phyloP scores from a whole-genome alignment of 257 asterid genomes.

The Petunia axillaris region DNA sequence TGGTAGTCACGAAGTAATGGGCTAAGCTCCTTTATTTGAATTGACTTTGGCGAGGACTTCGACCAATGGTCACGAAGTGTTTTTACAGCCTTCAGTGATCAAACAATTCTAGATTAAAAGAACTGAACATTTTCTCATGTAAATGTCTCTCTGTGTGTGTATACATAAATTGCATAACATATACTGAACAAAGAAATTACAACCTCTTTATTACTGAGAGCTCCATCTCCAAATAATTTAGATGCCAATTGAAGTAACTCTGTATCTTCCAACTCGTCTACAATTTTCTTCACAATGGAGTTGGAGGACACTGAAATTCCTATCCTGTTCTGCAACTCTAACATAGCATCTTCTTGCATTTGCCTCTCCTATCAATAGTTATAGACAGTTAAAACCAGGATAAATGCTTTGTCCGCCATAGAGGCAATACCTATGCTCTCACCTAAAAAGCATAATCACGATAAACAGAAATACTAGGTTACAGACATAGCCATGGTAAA shows the following conservation, averaged over 20 bases:
- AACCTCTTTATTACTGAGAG: constrained; percentile 62
- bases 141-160: background rate
- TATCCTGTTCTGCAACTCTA: constrained; percentile 61
- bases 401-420: background rate
- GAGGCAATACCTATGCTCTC: constrained; percentile 4
- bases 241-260: constrained; percentile 71
- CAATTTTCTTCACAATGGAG: constrained; percentile 43
- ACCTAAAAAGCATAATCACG: constrained; percentile 6
- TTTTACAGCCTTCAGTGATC: constrained; percentile 59
- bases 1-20: constrained; percentile 88
- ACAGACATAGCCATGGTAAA: background rate
- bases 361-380: constrained; percentile 56
- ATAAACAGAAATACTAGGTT: background rate
- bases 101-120: constrained; percentile 25
- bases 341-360: constrained; percentile 50
- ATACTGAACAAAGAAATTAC: constrained; percentile 23
- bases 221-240: constrained; percentile 51
- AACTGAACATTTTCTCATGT: constrained; percentile 9
- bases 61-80: constrained; percentile 83
- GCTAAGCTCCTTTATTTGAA: constrained; percentile 78
- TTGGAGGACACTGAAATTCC: constrained; percentile 58
- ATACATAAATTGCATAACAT: background rate
- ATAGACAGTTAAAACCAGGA: background rate
- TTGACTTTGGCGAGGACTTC: constrained; percentile 59
- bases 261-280: constrained; percentile 71